Percentiles rank a stretch among this genome's conserved stretches.
phyloP scores from a whole-genome alignment of 441 rosid genomes.

The Populus tomentosa region DNA sequence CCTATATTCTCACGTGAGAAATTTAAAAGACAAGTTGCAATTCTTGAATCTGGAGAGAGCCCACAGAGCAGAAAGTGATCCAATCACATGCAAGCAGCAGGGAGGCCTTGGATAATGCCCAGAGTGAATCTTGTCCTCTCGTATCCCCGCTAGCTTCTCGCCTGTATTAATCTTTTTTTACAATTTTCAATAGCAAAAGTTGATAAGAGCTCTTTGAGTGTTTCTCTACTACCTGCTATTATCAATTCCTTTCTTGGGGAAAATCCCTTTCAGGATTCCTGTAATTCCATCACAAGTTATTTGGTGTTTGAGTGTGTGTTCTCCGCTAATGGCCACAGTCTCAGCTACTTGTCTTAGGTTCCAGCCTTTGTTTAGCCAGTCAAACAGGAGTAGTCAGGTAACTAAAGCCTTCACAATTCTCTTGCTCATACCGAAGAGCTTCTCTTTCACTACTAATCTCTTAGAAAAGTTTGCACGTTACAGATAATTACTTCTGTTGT shows the following conservation, averaged over 20 bases:
- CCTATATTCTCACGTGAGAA: background rate
- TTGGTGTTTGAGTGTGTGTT: background rate
- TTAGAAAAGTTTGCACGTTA: no score
- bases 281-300: background rate
- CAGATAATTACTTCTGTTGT: no score
- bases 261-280: background rate
- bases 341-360: constrained; percentile 38
- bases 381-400: constrained; percentile 6
- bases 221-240: background rate
- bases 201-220: background rate
- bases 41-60: background rate
- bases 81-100: constrained; percentile 2
- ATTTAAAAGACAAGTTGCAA: background rate
- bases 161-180: background rate
- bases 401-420: background rate
- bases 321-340: constrained; percentile 35
- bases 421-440: background rate
- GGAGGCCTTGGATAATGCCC: constrained; percentile 10
- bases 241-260: background rate
- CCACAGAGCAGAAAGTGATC: constrained; percentile 9
- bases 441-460: background rate
- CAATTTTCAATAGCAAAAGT: background rate
- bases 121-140: constrained; percentile 17
- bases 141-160: background rate
- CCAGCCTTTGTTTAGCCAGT: constrained; percentile 14